Conservation (phyloP, 176 grass and related monocot genomes). For the Oryza glaberrima region DNA sequence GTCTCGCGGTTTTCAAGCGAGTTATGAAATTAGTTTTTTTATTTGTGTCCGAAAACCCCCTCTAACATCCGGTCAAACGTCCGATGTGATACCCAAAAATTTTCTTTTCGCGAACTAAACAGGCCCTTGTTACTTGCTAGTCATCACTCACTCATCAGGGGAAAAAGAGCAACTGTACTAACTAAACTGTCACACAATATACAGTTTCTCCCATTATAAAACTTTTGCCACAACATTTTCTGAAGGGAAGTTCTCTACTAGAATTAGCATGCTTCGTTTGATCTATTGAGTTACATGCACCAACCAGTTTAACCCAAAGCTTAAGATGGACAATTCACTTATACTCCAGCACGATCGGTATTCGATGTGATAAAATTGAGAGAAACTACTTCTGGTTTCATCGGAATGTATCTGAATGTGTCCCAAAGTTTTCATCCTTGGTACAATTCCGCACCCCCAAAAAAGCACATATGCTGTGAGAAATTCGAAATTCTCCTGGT, state of each 20-base stretch:
- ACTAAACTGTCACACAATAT: slow-evolving; percentile 24
- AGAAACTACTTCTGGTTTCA: background rate
- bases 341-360: too few relatives aligned
- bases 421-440: background rate
- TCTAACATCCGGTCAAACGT: too few relatives aligned
- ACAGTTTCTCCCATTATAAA: background rate
- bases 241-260: background rate
- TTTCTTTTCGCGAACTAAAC: too few relatives aligned
- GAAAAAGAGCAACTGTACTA: slow-evolving; percentile 9
- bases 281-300: too few relatives aligned
- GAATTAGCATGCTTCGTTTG: background rate
- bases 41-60: too few relatives aligned
- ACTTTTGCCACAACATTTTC: background rate
- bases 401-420: background rate
- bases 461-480: background rate
- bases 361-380: background rate
- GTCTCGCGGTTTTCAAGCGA: too few relatives aligned
- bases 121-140: background rate
- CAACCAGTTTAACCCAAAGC: too few relatives aligned
- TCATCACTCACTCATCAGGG: slow-evolving; percentile 6
- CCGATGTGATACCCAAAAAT: too few relatives aligned
- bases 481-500: slow-evolving; percentile 3
- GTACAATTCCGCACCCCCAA: background rate
- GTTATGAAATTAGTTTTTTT: too few relatives aligned
- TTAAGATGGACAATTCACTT: too few relatives aligned